Percentiles rank a stretch among this genome's conserved stretches.
phyloP scores from a whole-genome alignment of 83 land plant genomes.

The Isoetes engelmannii region DNA sequence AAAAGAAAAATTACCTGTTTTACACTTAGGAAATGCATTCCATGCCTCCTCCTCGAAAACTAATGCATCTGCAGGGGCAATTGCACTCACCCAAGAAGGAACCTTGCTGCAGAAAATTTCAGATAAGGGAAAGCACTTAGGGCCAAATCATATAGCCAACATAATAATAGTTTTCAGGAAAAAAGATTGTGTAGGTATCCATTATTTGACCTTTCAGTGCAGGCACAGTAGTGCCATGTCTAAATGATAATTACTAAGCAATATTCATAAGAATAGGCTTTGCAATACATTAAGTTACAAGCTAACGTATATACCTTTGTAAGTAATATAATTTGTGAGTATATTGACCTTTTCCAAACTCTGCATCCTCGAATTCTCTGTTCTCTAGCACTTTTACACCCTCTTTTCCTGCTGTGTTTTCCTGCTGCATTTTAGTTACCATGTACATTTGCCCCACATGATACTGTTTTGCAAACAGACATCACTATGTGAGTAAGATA shows the following conservation, averaged over 20 bases:
- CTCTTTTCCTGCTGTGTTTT: slow-evolving; percentile 48
- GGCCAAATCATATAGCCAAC: too few species aligned
- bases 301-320: slow-evolving; percentile 39
- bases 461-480: slow-evolving; percentile 36
- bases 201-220: too few species aligned
- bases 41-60: slow-evolving; percentile 66
- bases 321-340: slow-evolving; percentile 57
- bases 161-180: too few species aligned
- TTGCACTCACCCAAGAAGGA: slow-evolving; percentile 53
- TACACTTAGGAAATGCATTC: slow-evolving; percentile 70
- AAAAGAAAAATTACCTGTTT: slow-evolving; percentile 44
- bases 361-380: slow-evolving; percentile 54
- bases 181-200: too few species aligned
- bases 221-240: too few species aligned
- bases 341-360: slow-evolving; percentile 52
- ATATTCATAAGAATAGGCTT: too few species aligned
- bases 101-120: slow-evolving; percentile 47
- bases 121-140: background rate
- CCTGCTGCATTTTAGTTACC: slow-evolving; percentile 66
- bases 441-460: slow-evolving; percentile 56
- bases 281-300: too few species aligned
- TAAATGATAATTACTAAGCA: too few species aligned
- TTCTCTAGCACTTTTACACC: slow-evolving; percentile 57
- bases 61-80: slow-evolving; percentile 58
- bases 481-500: background rate